Evolutionary conservation across 208 protist species (phyloP).

Genomic region (Acanthamoeba healyi): DNA sequence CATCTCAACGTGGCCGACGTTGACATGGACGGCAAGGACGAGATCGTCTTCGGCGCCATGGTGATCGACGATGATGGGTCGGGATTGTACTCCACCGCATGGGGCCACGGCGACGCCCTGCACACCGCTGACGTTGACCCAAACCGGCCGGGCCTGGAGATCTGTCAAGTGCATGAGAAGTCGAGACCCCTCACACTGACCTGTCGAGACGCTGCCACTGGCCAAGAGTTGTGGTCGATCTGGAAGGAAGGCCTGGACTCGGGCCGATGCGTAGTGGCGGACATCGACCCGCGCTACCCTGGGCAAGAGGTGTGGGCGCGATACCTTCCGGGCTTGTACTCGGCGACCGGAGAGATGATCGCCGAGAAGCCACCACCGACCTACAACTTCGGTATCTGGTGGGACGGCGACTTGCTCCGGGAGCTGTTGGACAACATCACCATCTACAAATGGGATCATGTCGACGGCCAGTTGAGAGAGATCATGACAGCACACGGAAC

Average conservation of each 20-base stretch:
- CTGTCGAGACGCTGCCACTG: slow-evolving; percentile 5
- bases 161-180: neutral
- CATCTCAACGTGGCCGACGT: slow-evolving; percentile 34
- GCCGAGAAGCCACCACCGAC: neutral
- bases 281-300: neutral
- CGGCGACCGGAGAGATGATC: neutral
- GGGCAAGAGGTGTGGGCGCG: slow-evolving; percentile 33
- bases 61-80: neutral
- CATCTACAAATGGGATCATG: neutral
- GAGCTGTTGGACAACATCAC: neutral
- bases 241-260: neutral
- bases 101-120: slow-evolving; percentile 1
- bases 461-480: neutral
- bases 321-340: neutral
- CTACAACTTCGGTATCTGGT: slow-evolving; percentile 17
- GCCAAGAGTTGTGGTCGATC: neutral
- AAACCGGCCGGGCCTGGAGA: neutral
- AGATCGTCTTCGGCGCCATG: slow-evolving; percentile 20
- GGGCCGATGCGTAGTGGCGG: neutral
- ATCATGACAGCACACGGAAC: neutral
- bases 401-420: slow-evolving; percentile 23
- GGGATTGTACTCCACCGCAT: neutral
- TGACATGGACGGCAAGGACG: neutral
- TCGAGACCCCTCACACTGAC: neutral
- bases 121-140: neutral